These are phyloP conservation scores for Lyophyllum atratum DNA, from an alignment of 768 basidiomycete genomes.

Conservation along the genomic window DNA sequence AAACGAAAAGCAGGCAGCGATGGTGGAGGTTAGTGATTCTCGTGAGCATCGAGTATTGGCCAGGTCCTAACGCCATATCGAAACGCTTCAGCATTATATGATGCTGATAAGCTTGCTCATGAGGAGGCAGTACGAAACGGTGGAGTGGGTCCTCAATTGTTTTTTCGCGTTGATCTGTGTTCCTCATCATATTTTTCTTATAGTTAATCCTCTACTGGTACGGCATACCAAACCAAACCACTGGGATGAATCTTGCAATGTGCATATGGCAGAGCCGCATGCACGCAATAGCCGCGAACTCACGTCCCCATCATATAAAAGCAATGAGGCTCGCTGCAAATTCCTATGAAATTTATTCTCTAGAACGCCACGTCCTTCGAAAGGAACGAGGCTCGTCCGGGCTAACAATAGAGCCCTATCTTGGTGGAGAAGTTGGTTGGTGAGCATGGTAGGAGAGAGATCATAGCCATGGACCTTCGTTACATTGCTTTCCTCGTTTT, in stretches of 20 bases:
- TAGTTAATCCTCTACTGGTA: conserved; percentile 94
- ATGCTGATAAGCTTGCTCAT: conserved; percentile 85
- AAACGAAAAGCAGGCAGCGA: conserved; percentile 73
- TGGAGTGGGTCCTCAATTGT: conserved; percentile 56
- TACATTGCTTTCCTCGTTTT: conserved; percentile 8
- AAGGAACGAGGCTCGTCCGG: conserved; percentile 63
- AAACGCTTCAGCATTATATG: conserved; percentile 64
- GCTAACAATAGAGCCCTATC: conserved; percentile 62
- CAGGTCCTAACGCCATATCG: conserved; percentile 6
- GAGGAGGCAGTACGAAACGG: conserved; percentile 91
- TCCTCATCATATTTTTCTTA: conserved; percentile 1
- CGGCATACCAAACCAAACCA: conserved; percentile 73
- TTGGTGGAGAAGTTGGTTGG: conserved; percentile 71
- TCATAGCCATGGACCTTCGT: neutral
- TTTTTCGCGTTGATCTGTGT: conserved; percentile 6
- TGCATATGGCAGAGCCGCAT: conserved; percentile 93
- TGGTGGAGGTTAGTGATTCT: conserved; percentile 49
- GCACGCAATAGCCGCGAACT: conserved; percentile 81
- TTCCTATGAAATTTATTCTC: conserved; percentile 76
- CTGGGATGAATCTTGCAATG: conserved; percentile 89
- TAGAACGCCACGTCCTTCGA: conserved; percentile 74
- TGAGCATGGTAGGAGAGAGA: conserved; percentile 30
- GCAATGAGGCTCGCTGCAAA: conserved; percentile 81
- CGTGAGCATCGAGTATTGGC: neutral
- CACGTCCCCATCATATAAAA: conserved; percentile 75